Evolutionary conservation across 495 filamentous ascomycete genomes (phyloP).

Genomic region (Podospora comata): DNA sequence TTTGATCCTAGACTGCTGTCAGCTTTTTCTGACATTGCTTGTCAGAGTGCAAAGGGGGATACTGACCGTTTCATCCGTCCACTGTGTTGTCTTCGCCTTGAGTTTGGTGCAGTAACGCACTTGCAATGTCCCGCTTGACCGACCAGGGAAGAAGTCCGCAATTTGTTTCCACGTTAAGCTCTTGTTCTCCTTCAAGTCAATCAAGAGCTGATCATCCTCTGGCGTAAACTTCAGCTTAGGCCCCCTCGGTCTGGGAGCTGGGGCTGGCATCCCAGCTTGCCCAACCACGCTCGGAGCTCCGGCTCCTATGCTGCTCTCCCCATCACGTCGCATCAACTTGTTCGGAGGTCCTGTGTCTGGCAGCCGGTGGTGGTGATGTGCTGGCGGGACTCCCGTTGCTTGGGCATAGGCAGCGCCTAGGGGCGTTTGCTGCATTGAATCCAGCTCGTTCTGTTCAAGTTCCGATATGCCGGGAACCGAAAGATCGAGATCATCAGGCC

Average conservation of each 20-base stretch:
- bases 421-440: conserved; percentile 48
- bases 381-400: conserved; percentile 38
- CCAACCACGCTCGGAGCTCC: conserved; percentile 72
- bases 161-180: conserved; percentile 95
- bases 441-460: conserved; percentile 47
- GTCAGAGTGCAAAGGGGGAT: conserved; percentile 11
- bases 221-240: conserved; percentile 88
- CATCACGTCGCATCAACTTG: conserved; percentile 54
- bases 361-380: conserved; percentile 72
- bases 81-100: conserved; percentile 86
- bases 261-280: conserved; percentile 75
- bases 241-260: conserved; percentile 69
- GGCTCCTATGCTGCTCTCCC: conserved; percentile 42
- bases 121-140: conserved; percentile 83
- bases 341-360: conserved; percentile 60
- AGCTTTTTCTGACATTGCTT: conserved; percentile 15
- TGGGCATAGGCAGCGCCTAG: conserved; percentile 45
- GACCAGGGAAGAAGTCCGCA: conserved; percentile 86
- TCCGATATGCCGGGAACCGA: conserved; percentile 49
- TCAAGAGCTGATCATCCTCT: conserved; percentile 78
- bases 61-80: conserved; percentile 87
- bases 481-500: conserved; percentile 50
- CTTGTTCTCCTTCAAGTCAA: conserved; percentile 89
- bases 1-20: conserved; percentile 59
- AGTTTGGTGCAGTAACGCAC: conserved; percentile 92